A percentile compares a stretch with the other conserved stretches of the same genome.
Evolutionary conservation across 2,329 filamentous ascomycete genomes (phyloP).

Genomic region (Sporothrix brasiliensis): DNA sequence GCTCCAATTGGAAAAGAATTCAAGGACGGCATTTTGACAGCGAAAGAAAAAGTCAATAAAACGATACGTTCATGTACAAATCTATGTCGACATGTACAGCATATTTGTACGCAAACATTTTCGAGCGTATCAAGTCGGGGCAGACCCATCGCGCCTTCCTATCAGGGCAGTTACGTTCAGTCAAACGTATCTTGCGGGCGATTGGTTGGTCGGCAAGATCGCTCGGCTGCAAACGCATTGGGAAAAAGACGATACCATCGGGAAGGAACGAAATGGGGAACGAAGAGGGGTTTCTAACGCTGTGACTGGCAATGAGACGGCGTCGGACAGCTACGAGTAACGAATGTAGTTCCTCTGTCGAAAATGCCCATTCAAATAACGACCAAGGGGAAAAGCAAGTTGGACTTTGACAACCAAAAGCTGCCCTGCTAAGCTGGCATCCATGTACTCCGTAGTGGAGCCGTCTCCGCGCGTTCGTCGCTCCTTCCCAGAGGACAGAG

Average conservation of each 20-base stretch:
- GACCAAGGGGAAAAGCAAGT: background rate
- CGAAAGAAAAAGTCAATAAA: background rate
- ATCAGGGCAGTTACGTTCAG: background rate
- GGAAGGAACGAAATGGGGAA: background rate
- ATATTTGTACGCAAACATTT: too few species aligned
- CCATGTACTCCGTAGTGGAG: background rate
- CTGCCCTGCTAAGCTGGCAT: background rate
- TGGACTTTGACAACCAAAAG: background rate
- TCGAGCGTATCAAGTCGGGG: background rate
- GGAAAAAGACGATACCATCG: background rate
- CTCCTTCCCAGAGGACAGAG: conserved; percentile 12
- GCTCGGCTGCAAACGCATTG: too few species aligned
- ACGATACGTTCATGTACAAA: too few species aligned
- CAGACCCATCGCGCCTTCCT: conserved; percentile 4
- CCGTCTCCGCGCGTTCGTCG: conserved; percentile 6
- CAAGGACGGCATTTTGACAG: background rate
- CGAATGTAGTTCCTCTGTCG: too few species aligned
- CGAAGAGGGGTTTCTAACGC: too few species aligned
- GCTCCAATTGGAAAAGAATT: conserved; percentile 2
- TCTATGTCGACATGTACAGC: too few species aligned
- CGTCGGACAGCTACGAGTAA: too few species aligned
- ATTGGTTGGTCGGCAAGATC: background rate
- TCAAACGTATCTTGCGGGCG: conserved; percentile 5
- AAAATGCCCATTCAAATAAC: too few species aligned
- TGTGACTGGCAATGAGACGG: too few species aligned